Evolutionary conservation across 1,284 basidiomycete species (phyloP).

Genomic region (Vanrija pseudolonga): DNA sequence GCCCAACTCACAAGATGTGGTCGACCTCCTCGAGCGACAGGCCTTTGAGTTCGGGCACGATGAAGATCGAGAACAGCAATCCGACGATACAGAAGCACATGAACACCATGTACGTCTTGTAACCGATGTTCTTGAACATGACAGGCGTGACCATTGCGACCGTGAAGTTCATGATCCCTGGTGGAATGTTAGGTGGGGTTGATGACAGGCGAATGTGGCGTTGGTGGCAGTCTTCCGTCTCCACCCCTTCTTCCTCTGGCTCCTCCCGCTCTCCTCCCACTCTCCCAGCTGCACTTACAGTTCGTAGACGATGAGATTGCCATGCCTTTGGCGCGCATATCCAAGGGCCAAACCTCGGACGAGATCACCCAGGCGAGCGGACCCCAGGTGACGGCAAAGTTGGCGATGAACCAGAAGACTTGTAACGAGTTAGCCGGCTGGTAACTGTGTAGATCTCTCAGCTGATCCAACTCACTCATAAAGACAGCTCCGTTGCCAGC

Average conservation of each 20-base stretch:
- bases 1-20: constrained; percentile 23
- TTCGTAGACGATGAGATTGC: constrained; percentile 39
- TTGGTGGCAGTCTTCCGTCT: too few species aligned
- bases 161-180: constrained; percentile 41
- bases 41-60: constrained; percentile 43
- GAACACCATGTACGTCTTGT: constrained; percentile 47
- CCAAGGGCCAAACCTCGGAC: constrained; percentile 47
- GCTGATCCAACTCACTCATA: constrained; percentile 2
- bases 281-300: too few species aligned
- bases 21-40: constrained; percentile 43
- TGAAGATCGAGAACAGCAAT: constrained; percentile 37
- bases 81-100: constrained; percentile 46
- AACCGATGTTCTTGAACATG: constrained; percentile 41
- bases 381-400: constrained; percentile 47
- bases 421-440: neutral
- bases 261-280: too few species aligned
- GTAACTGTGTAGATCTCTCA: neutral
- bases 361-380: constrained; percentile 19
- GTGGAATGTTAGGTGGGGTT: neutral
- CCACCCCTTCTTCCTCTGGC: too few species aligned
- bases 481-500: constrained; percentile 18
- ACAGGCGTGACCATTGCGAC: constrained; percentile 42
- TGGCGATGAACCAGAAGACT: constrained; percentile 42
- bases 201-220: neutral
- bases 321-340: constrained; percentile 49